These are phyloP conservation scores for Trapa incisa DNA, from an alignment of 345 rosid genomes.

Conservation along the genomic window DNA sequence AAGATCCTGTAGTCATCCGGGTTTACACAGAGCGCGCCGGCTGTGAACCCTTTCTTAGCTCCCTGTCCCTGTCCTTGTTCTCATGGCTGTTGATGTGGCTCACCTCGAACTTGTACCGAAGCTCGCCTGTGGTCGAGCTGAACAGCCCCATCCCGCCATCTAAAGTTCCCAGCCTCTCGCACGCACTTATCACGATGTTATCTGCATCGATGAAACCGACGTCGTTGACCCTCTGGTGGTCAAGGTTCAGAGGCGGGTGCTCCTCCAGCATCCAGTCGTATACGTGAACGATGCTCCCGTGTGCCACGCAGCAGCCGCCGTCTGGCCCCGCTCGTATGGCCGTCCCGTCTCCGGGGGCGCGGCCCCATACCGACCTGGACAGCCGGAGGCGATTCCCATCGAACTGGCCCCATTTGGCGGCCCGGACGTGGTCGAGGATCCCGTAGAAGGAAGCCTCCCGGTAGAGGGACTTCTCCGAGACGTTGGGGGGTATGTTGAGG, in stretches of 20 bases:
- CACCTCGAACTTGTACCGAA: slow-evolving; percentile 64
- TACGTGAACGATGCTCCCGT: slow-evolving; percentile 81
- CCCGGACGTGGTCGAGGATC: slow-evolving; percentile 54
- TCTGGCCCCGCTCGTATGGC: slow-evolving; percentile 88
- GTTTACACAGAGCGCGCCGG: slow-evolving; percentile 68
- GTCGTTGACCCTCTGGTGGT: slow-evolving; percentile 85
- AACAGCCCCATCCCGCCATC: slow-evolving; percentile 98
- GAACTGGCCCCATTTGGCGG: slow-evolving; percentile 74
- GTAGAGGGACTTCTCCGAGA: slow-evolving; percentile 61
- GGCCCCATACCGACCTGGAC: slow-evolving; percentile 48
- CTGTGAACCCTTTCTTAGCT: slow-evolving; percentile 58
- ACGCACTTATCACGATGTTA: slow-evolving; percentile 52
- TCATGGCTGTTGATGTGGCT: slow-evolving; percentile 17
- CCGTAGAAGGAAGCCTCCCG: slow-evolving; percentile 85
- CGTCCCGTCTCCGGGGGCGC: slow-evolving; percentile 91
- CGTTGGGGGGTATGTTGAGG: slow-evolving; percentile 48
- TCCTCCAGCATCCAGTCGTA: slow-evolving; percentile 88
- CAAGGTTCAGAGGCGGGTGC: slow-evolving; percentile 61
- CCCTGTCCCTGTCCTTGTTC: slow-evolving; percentile 20
- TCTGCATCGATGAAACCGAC: slow-evolving; percentile 66
- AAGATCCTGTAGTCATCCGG: slow-evolving; percentile 61
- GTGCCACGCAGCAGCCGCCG: slow-evolving; percentile 93
- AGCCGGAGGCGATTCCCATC: slow-evolving; percentile 69
- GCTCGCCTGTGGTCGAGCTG: slow-evolving; percentile 53
- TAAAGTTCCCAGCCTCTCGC: slow-evolving; percentile 66